Percentiles rank a stretch among this genome's conserved stretches.
Conservation (phyloP, 192 early-diverging fungal species). For the Coemansia sp. region DNA sequence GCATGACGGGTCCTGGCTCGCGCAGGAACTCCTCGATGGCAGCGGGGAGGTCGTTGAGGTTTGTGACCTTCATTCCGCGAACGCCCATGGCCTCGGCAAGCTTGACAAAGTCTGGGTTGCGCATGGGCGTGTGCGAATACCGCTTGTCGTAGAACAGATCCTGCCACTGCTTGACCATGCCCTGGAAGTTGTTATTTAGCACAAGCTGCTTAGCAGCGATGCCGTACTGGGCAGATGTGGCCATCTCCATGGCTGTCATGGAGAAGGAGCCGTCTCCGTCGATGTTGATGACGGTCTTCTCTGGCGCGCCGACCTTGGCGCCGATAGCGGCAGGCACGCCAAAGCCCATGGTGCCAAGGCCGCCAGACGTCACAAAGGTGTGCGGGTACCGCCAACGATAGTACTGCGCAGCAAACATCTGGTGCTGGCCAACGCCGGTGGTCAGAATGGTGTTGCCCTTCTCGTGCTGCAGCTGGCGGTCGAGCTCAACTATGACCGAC, state of each 20-base stretch:
- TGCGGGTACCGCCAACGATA: constrained; percentile 90
- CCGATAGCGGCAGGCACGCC: constrained; percentile 95
- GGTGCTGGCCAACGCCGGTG: constrained; percentile 98
- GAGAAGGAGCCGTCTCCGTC: constrained; percentile 98
- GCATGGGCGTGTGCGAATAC: constrained; percentile 91
- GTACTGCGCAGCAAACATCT: constrained; percentile 99
- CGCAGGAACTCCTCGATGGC: constrained; percentile 91
- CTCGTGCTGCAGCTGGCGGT: constrained; percentile 72
- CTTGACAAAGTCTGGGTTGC: constrained; percentile 98
- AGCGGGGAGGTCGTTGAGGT: constrained; percentile 76
- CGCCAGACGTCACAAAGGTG: constrained; percentile 90
- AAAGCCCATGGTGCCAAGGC: constrained; percentile 98
- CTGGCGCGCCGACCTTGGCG: constrained; percentile 90
- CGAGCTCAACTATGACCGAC: constrained; percentile 89
- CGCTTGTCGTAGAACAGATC: constrained; percentile 98
- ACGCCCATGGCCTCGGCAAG: constrained; percentile 92
- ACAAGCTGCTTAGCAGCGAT: constrained; percentile 96
- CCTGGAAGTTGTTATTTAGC: constrained; percentile 99
- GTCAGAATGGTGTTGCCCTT: constrained; percentile 94
- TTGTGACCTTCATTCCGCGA: constrained; percentile 81
- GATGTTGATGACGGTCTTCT: constrained; percentile 95
- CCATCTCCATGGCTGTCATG: constrained; percentile 98
- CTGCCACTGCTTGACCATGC: constrained; percentile 93
- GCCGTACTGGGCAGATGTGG: constrained; percentile 95
- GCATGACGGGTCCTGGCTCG: constrained; percentile 76